These are phyloP conservation scores for Groenewaldozyma auringiensis DNA, from an alignment of 1,139 yeast species.

Conservation along the genomic window DNA sequence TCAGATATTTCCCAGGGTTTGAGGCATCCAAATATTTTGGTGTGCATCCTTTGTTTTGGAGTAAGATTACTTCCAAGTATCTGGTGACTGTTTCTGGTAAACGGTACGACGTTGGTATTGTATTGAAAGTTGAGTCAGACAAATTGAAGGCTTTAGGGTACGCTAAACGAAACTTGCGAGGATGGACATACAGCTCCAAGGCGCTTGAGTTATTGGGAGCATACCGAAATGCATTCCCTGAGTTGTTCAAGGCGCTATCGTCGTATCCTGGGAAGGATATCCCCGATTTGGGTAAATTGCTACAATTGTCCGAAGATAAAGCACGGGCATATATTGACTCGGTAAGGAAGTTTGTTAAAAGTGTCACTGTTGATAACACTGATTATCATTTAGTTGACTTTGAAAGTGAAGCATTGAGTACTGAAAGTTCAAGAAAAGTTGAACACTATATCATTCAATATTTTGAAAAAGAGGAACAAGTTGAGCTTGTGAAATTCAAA, in stretches of 20 bases:
- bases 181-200: conserved; percentile 79
- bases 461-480: conserved; percentile 17
- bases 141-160: conserved; percentile 84
- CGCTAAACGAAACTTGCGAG: conserved; percentile 56
- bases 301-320: conserved; percentile 34
- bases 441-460: conserved; percentile 54
- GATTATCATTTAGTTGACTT: conserved; percentile 56
- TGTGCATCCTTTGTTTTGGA: conserved; percentile 57
- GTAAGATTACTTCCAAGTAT: conserved; percentile 69
- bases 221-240: conserved; percentile 56
- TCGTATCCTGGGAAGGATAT: conserved; percentile 26
- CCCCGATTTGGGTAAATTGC: conserved; percentile 39
- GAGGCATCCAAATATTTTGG: conserved; percentile 55
- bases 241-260: conserved; percentile 43
- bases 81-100: conserved; percentile 47
- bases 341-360: conserved; percentile 39
- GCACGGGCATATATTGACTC: conserved; percentile 33
- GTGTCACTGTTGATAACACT: conserved; percentile 41
- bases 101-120: conserved; percentile 71
- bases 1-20: conserved; percentile 59
- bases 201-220: conserved; percentile 61
- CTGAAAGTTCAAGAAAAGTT: conserved; percentile 55
- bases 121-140: conserved; percentile 72
- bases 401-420: conserved; percentile 73
- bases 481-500: conserved; percentile 42